These are phyloP conservation scores for Fusarium sp. DNA, from an alignment of 2,329 filamentous ascomycete genomes.

Conservation along the genomic window DNA sequence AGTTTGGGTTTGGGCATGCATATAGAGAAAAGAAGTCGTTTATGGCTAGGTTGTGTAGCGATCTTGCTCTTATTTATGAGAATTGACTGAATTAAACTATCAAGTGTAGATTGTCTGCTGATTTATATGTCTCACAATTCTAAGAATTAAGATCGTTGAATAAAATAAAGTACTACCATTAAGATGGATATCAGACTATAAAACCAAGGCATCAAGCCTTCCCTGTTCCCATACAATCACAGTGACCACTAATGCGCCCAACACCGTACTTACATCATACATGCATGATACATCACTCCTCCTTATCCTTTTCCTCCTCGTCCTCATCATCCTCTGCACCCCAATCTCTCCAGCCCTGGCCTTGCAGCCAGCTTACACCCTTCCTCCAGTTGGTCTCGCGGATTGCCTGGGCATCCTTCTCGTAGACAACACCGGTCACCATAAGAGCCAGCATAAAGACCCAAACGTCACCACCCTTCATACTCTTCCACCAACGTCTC, in stretches of 20 bases:
- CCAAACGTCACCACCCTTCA: slow-evolving; percentile 86
- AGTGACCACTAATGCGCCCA: slow-evolving; percentile 30
- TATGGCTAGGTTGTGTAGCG: background rate
- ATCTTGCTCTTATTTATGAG: background rate
- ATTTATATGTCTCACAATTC: background rate
- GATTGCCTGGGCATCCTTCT: slow-evolving; percentile 78
- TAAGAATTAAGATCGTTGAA: background rate
- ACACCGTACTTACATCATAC: slow-evolving; percentile 42
- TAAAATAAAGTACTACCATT: slow-evolving; percentile 32
- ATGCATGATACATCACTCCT: slow-evolving; percentile 46
- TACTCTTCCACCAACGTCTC: slow-evolving; percentile 86
- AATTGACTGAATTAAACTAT: background rate
- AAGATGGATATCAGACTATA: slow-evolving; percentile 35
- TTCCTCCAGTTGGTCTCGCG: slow-evolving; percentile 78
- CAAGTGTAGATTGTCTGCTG: background rate
- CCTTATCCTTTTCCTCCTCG: slow-evolving; percentile 54
- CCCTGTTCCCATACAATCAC: slow-evolving; percentile 21
- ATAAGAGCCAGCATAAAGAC: slow-evolving; percentile 86
- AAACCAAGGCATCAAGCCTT: slow-evolving; percentile 22
- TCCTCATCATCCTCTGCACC: slow-evolving; percentile 66
- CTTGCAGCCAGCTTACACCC: slow-evolving; percentile 79
- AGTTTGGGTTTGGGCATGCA: background rate
- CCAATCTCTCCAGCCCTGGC: slow-evolving; percentile 83
- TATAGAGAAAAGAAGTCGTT: no score
- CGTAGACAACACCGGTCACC: slow-evolving; percentile 83